phyloP scores from a whole-genome alignment of 116 monocot species.

The Papilionanthe hybrid region DNA sequence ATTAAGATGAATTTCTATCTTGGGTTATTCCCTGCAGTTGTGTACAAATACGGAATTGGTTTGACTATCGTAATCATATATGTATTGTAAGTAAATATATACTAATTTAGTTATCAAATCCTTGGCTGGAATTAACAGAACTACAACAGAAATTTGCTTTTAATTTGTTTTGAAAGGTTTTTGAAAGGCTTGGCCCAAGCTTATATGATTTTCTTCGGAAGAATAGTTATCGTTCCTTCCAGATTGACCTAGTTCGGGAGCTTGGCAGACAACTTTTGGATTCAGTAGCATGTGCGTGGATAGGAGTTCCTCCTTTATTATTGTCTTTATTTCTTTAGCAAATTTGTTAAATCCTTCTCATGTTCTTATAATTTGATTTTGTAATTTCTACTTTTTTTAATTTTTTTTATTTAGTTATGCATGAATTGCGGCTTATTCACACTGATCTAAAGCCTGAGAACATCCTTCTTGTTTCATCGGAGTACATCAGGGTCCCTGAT shows the following conservation, averaged over 20 bases:
- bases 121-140: background rate
- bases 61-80: slow-evolving; percentile 99
- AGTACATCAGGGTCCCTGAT: slow-evolving; percentile 75
- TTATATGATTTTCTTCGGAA: slow-evolving; percentile 92
- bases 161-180: slow-evolving; percentile 65
- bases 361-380: background rate
- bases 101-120: background rate
- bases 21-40: slow-evolving; percentile 74
- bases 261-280: slow-evolving; percentile 97
- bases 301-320: slow-evolving; percentile 5
- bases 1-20: slow-evolving; percentile 40
- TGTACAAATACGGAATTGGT: slow-evolving; percentile 99
- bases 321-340: slow-evolving; percentile 2
- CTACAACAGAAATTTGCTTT: slow-evolving; percentile 21
- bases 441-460: slow-evolving; percentile 99
- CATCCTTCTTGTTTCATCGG: slow-evolving; percentile 86
- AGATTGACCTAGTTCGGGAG: slow-evolving; percentile 93
- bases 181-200: slow-evolving; percentile 98
- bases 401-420: slow-evolving; percentile 71
- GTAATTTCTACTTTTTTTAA: background rate
- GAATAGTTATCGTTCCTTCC: slow-evolving; percentile 91
- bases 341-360: background rate
- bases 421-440: slow-evolving; percentile 86
- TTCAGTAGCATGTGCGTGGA: slow-evolving; percentile 86
- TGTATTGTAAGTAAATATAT: slow-evolving; percentile 93